Conservation (phyloP, 208 protist genomes). For the Trichomonas vaginalis region DNA sequence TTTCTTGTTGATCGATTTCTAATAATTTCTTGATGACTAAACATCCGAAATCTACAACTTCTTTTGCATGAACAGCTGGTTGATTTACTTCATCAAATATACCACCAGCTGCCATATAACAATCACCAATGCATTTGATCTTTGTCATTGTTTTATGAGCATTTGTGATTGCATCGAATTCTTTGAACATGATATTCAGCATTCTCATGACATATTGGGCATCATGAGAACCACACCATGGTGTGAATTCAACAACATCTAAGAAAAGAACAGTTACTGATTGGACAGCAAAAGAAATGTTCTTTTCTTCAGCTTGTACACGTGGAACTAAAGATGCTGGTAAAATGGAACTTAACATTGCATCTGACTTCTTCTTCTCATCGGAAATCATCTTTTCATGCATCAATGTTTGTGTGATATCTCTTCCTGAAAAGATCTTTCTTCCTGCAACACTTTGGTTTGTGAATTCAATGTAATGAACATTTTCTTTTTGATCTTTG, state of each 20-base stretch:
- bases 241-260: not conserved
- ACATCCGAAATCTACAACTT: not conserved
- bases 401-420: not conserved
- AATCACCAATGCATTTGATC: constrained; percentile 7
- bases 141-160: not conserved
- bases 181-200: not conserved
- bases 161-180: not conserved
- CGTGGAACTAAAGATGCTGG: not conserved
- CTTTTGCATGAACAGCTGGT: not conserved
- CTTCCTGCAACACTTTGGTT: no score
- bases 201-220: not conserved
- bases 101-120: not conserved
- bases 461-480: not conserved
- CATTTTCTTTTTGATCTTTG: not conserved
- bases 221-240: not conserved
- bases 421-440: not conserved
- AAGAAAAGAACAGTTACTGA: not conserved
- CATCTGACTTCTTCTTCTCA: not conserved
- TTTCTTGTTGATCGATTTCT: no score
- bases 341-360: not conserved
- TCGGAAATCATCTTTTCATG: not conserved
- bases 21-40: no score
- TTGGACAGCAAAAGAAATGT: not conserved
- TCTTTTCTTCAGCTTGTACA: not conserved
- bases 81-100: not conserved